A percentile compares a stretch with the other conserved stretches of the same genome.
These are phyloP conservation scores for Tetrapisispora arboricola DNA, from an alignment of 805 yeast species.

Conservation along the genomic window DNA sequence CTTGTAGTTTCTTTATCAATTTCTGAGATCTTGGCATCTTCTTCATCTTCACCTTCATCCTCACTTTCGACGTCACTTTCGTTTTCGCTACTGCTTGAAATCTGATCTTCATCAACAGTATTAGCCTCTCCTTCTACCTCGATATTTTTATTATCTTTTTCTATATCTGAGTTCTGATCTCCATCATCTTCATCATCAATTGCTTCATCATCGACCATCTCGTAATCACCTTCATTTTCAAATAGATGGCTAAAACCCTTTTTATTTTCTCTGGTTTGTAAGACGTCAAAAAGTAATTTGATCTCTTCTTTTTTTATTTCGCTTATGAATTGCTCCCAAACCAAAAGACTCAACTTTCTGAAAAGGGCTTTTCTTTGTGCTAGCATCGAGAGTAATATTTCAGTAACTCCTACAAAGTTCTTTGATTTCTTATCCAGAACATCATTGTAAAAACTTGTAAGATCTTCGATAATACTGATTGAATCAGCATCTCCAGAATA, in stretches of 20 bases:
- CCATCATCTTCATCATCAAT: slow-evolving; percentile 26
- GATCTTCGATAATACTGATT: slow-evolving; percentile 60
- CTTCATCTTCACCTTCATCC: slow-evolving; percentile 26
- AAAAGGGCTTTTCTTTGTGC: slow-evolving; percentile 49
- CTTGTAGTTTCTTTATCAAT: slow-evolving; percentile 46
- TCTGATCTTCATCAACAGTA: slow-evolving; percentile 15
- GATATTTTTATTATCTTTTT: slow-evolving; percentile 21
- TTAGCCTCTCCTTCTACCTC: slow-evolving; percentile 19
- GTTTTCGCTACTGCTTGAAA: slow-evolving; percentile 8
- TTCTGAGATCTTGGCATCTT: slow-evolving; percentile 34
- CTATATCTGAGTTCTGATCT: slow-evolving; percentile 21
- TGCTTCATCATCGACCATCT: slow-evolving; percentile 37
- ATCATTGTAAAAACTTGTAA: slow-evolving; percentile 34
- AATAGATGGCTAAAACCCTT: slow-evolving; percentile 73
- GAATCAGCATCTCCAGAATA: slow-evolving; percentile 73
- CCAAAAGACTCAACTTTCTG: slow-evolving; percentile 45
- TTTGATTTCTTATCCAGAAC: slow-evolving; percentile 26
- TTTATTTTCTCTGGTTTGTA: slow-evolving; percentile 62
- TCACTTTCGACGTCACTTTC: too few relatives aligned
- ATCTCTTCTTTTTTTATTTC: slow-evolving; percentile 38
- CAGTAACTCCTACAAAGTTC: slow-evolving; percentile 43
- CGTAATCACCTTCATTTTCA: slow-evolving; percentile 47
- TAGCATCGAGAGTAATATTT: slow-evolving; percentile 46
- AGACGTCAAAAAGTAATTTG: slow-evolving; percentile 41
- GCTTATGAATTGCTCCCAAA: slow-evolving; percentile 47